Evolutionary conservation across 148 eudicot species (phyloP).

Genomic region (Arctostaphylos glauca): DNA sequence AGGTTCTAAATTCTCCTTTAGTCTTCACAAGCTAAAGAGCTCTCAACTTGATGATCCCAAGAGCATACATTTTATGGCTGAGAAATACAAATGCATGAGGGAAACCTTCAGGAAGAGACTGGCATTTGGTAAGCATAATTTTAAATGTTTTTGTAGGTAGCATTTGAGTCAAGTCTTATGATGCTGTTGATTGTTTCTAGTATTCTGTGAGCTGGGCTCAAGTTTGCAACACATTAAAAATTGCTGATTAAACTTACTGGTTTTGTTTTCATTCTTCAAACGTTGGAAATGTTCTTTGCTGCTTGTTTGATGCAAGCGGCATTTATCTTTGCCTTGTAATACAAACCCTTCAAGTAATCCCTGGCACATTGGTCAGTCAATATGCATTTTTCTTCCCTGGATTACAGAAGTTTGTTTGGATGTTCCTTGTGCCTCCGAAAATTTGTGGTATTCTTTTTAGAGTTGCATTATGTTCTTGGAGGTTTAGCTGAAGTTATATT

Average conservation of each 20-base stretch:
- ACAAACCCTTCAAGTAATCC: not conserved
- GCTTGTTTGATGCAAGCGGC: not conserved
- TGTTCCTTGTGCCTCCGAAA: not conserved
- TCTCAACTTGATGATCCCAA: constrained; percentile 39
- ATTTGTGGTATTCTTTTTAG: not conserved
- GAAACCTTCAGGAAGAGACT: constrained; percentile 71
- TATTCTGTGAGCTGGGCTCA: not conserved
- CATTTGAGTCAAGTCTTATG: not conserved
- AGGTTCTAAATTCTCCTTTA: constrained; percentile 44
- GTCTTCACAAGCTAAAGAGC: constrained; percentile 33
- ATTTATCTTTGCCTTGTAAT: not conserved
- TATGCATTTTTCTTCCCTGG: not conserved
- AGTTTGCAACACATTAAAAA: not conserved
- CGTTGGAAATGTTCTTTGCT: not conserved
- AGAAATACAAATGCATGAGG: constrained; percentile 84
- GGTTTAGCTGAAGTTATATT: not conserved
- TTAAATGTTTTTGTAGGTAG: not conserved
- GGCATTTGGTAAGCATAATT: constrained; percentile 70
- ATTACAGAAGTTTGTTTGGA: not conserved
- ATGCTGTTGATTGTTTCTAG: not conserved
- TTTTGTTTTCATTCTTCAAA: not conserved
- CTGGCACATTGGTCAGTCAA: not conserved
- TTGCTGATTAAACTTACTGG: not conserved
- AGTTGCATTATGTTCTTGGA: not conserved
- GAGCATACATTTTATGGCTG: constrained; percentile 72